Conservation (phyloP, 768 basidiomycete genomes). For the Auricularia sp. region DNA sequence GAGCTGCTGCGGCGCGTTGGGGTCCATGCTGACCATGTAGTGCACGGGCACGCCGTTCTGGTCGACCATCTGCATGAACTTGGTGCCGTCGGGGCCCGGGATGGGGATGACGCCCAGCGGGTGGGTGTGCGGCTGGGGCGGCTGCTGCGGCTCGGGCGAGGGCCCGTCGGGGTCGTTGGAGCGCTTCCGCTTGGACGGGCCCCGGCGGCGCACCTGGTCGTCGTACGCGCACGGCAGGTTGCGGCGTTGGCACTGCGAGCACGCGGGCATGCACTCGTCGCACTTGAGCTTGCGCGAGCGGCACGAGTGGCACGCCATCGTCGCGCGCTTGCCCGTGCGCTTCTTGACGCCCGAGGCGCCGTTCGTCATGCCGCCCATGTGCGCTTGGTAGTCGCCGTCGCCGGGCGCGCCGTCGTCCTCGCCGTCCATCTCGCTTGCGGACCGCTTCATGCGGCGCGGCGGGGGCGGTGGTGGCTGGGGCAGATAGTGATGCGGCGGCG, state of each 20-base stretch:
- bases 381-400: background rate
- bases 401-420: background rate
- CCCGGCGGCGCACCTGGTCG: constrained; percentile 1
- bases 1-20: too few relatives aligned
- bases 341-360: background rate
- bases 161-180: background rate
- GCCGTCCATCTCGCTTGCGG: background rate
- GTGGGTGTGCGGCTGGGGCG: background rate
- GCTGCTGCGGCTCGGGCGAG: background rate
- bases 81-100: background rate
- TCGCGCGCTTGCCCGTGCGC: background rate
- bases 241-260: constrained; percentile 1
- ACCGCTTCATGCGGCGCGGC: background rate
- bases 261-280: constrained; percentile 5
- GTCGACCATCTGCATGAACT: constrained; percentile 1
- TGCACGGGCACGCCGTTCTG: constrained; percentile 1
- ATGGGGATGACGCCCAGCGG: background rate
- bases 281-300: constrained; percentile 8
- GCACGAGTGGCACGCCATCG: background rate
- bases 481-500: background rate
- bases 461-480: background rate
- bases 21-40: too few relatives aligned
- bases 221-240: constrained; percentile 3
- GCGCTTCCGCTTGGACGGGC: background rate
- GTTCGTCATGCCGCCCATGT: too few relatives aligned